Conservation (phyloP, 75 land plant genomes). For the Adiantum capillusveneris region DNA sequence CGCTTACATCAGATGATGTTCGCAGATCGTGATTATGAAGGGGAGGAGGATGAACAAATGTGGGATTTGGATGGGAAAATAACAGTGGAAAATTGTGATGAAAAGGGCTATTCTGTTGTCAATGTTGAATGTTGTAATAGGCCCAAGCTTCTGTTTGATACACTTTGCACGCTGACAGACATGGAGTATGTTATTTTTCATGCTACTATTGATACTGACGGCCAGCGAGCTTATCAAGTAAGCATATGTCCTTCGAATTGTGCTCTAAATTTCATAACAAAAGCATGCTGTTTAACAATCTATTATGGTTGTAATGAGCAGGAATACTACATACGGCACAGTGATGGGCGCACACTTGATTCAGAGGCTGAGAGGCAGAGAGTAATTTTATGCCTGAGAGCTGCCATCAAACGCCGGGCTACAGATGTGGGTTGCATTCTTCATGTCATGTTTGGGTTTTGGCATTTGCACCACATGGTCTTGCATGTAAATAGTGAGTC, state of each 20-base stretch:
- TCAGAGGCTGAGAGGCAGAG: slow-evolving; percentile 48
- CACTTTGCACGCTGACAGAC: slow-evolving; percentile 83
- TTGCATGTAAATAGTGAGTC: no score
- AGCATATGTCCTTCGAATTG: no score
- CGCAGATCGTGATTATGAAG: slow-evolving; percentile 58
- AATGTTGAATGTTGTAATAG: slow-evolving; percentile 59
- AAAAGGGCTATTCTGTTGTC: slow-evolving; percentile 71
- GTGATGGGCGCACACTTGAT: slow-evolving; percentile 57
- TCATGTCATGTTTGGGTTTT: no score
- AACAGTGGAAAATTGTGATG: slow-evolving; percentile 44
- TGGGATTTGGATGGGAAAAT: slow-evolving; percentile 18
- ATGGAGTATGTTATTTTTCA: slow-evolving; percentile 87
- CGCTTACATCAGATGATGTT: slow-evolving; percentile 84
- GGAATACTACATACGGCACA: slow-evolving; percentile 76
- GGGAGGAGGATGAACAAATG: slow-evolving; percentile 7
- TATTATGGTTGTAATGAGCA: slow-evolving; percentile 20
- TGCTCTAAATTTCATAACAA: no score
- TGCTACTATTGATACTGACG: slow-evolving; percentile 49
- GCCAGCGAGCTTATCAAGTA: slow-evolving; percentile 58
- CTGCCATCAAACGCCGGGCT: slow-evolving; percentile 75
- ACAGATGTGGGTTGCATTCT: slow-evolving; percentile 69
- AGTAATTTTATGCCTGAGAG: slow-evolving; percentile 65
- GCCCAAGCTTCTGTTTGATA: slow-evolving; percentile 79
- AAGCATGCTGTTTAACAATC: no score
- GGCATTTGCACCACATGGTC: no score